Percentiles rank a stretch among this genome's conserved stretches.
Evolutionary conservation across 2,329 filamentous ascomycete species (phyloP).

Genomic region (Diplodia sapinea): DNA sequence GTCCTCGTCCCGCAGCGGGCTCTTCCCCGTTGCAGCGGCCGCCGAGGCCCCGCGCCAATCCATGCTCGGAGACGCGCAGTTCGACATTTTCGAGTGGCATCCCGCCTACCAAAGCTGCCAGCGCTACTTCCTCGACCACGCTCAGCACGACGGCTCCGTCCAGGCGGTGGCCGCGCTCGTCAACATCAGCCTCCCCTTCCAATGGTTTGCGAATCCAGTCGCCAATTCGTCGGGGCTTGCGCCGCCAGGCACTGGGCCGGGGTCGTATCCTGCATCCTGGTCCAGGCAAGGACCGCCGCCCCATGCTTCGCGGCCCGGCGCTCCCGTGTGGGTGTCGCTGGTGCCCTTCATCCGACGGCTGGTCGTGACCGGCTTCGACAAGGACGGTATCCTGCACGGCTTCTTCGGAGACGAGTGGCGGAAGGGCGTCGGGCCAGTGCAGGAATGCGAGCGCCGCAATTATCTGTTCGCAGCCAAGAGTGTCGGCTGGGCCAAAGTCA

Average conservation of each 20-base stretch:
- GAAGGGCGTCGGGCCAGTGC: conserved; percentile 77
- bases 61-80: conserved; percentile 54
- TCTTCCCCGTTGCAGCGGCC: conserved; percentile 30
- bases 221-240: conserved; percentile 43
- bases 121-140: conserved; percentile 88
- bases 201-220: conserved; percentile 65
- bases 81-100: conserved; percentile 93
- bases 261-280: conserved; percentile 44
- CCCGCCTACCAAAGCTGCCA: conserved; percentile 89
- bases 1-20: conserved; percentile 29
- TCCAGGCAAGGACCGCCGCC: conserved; percentile 50
- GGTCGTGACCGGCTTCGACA: conserved; percentile 90
- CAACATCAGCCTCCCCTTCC: conserved; percentile 90
- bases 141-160: conserved; percentile 80
- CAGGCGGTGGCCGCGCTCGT: conserved; percentile 88
- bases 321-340: conserved; percentile 65
- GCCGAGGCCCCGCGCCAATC: conserved; percentile 28
- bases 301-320: conserved; percentile 45
- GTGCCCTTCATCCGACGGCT: conserved; percentile 90
- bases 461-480: conserved; percentile 96
- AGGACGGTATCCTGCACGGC: conserved; percentile 82
- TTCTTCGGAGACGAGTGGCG: conserved; percentile 97
- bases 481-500: conserved; percentile 86
- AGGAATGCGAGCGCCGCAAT: conserved; percentile 89
- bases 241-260: conserved; percentile 40